These are phyloP conservation scores for Mycena polygramma DNA, from an alignment of 768 basidiomycete genomes.

Conservation along the genomic window DNA sequence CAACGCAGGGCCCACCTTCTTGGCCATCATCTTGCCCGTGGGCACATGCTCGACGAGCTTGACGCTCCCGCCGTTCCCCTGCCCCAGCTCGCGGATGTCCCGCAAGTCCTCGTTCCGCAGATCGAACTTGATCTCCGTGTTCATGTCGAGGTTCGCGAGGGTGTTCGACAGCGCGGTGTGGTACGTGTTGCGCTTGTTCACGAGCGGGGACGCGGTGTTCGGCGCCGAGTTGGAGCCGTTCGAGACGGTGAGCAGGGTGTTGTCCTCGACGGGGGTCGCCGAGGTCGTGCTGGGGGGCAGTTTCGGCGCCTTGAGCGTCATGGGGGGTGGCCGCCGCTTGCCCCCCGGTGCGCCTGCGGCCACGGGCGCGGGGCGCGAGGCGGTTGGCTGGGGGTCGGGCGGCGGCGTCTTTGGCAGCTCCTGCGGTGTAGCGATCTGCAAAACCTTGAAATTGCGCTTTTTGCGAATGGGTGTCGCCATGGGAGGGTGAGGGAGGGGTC, in stretches of 20 bases:
- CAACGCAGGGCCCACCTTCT: constrained; percentile 77
- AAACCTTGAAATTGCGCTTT: constrained; percentile 92
- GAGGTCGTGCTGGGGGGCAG: constrained; percentile 58
- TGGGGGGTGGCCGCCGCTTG: constrained; percentile 87
- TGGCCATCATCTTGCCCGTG: constrained; percentile 95
- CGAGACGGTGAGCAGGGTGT: constrained; percentile 59
- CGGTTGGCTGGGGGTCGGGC: constrained; percentile 56
- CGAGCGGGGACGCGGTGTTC: constrained; percentile 61
- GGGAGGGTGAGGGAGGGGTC: background rate
- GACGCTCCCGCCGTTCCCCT: constrained; percentile 98
- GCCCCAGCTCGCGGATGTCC: constrained; percentile 91
- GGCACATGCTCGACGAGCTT: constrained; percentile 95
- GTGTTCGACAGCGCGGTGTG: constrained; percentile 87
- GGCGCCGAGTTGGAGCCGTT: constrained; percentile 67
- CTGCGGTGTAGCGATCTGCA: constrained; percentile 77
- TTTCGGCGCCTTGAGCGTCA: constrained; percentile 83
- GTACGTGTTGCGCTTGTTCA: constrained; percentile 76
- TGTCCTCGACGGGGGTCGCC: constrained; percentile 58
- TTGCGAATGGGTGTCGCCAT: constrained; percentile 51
- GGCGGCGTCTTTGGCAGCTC: constrained; percentile 51
- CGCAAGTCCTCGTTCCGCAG: constrained; percentile 91
- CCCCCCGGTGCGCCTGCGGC: constrained; percentile 60
- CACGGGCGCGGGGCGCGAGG: constrained; percentile 63
- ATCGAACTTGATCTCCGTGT: constrained; percentile 87
- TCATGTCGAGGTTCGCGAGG: constrained; percentile 88